Evolutionary conservation across 2,329 filamentous ascomycete genomes (phyloP), one percentile per base, ranked within the genome.

Genomic region (Fusarium chuoi): DNA sequence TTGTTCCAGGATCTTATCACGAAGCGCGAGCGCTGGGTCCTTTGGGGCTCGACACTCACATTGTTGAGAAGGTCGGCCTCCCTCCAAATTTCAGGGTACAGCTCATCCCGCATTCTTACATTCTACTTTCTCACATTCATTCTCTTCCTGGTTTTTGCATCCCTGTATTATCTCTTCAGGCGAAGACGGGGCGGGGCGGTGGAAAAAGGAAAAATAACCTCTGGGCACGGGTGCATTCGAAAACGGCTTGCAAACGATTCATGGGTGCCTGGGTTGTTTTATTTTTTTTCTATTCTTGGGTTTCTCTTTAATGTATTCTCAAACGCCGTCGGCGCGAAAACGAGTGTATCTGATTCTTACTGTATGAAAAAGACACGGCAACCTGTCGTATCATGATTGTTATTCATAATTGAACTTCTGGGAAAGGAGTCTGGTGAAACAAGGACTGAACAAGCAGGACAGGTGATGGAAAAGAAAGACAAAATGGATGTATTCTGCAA

Each of bases 61-160:
- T 26, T 28, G 26, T 33, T 33, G 51, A 55, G 26, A 14, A 28
- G 22, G 51, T 28, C 20, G 26, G n/a, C 36, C 24, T 55, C 44
- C 36, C 24, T 55, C 44, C 26, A 58, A 44, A 30, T 68, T 75
- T 75, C 73, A 69, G 73, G 73, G 58, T 75, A 75, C 59, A 68
- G 56, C 51, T 56, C 44, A 66, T 58, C 51, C 26, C 38, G 41
- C 58, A 61, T 59, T 52, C 49, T 35, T 36, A 41, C 36, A 36
- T 62, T 62, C 28, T 36, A 39, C 49, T 62, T 55, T 66, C 44
- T 55, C 18, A 63, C 26, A 46, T 52, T 62, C 51, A 30, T 62
- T 63, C 48, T 38, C 30, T 66, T 69, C 28, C 52, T 62, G 17
- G 56, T 59, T 62, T 72, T 39, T 54, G 41, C 48, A 61, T 66